Evolutionary conservation across 2,329 filamentous ascomycete genomes (phyloP).

Genomic region (Botrytis paeoniae): DNA sequence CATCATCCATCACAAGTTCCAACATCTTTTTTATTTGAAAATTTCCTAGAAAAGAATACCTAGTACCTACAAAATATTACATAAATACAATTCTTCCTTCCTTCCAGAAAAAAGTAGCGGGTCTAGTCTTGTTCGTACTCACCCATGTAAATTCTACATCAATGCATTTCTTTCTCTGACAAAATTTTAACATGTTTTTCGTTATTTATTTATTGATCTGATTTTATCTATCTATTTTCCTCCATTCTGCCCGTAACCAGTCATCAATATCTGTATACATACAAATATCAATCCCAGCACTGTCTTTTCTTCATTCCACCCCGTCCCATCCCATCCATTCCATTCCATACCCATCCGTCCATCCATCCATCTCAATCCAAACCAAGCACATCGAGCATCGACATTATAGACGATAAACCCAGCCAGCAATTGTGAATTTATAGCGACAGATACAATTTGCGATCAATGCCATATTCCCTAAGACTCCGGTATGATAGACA

Average conservation of each 20-base stretch:
- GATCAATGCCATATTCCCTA: background rate
- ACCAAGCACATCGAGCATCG: background rate
- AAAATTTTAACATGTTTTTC: constrained; percentile 3
- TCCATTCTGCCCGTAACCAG: background rate
- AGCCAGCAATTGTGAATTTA: constrained; percentile 3
- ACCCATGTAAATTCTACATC: too few species aligned
- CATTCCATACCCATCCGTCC: background rate
- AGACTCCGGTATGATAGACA: background rate
- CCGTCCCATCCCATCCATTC: background rate
- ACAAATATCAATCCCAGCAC: background rate
- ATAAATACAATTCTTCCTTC: too few species aligned
- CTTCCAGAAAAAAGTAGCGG: too few species aligned
- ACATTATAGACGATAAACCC: background rate
- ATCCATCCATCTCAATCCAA: background rate
- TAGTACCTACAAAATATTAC: too few species aligned
- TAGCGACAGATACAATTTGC: constrained; percentile 2
- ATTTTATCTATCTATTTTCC: background rate
- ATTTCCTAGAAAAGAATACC: too few species aligned
- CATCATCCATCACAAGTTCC: too few species aligned
- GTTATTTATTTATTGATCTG: background rate
- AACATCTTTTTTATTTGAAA: too few species aligned
- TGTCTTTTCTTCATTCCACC: background rate
- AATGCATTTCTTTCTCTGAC: background rate
- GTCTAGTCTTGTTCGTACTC: too few species aligned
- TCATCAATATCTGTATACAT: background rate